Base-by-base conservation (phyloP, 2,329 filamentous ascomycete species). In the Epichloe gansuensis region DNA sequence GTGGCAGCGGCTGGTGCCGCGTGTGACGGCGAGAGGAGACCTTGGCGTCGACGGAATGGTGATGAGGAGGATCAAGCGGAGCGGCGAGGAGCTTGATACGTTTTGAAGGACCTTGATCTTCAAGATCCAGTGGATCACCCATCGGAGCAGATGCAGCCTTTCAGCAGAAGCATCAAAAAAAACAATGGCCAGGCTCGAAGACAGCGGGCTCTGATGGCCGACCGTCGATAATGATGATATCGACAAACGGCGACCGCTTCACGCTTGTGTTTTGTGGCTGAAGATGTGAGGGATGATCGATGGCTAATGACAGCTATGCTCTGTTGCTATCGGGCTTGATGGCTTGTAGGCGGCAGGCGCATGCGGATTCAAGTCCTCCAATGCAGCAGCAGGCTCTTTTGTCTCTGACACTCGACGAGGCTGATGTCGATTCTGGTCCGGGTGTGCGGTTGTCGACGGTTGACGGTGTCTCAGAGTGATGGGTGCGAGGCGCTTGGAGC, bases 41-140 rank as follows among this genome's bases (percentile, higher is more conserved):
- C 42, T 46, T 15, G 34, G 35, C 8, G 7, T 50, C 47, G 6
- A 17, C 31, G 35, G 34, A 31, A 11, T 23, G n/a, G 25, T 13
- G 5, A 13, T 46, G 42, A 40, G 25, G 42, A 21, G 25, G 42
- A 21, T 49, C 49, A 35, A 43, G 46, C 35, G 46, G 53, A 38
- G 50, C 42, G 36, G 50, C 36, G 27, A 51, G 50, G 49, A 58
- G 34, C 56, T 56, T 60, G 56, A 57, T 46, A 51, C 60, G 60
- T 57, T 61, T 61, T 27, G 57, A 55, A 25, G 56, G 54, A 45
- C 57, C 57, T 27, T 50, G 45, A 40, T 56, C 53, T 34, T 55
- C 49, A 21, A n/a, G 31, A 25, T 52, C 46, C 45, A 51, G 12
- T 23, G 50, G 47, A 35, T 54, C 55, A 23, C 50, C 54, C 58